These are phyloP conservation scores for Cercospora sesami DNA, from an alignment of 2,329 filamentous ascomycete species.

Conservation along the genomic window DNA sequence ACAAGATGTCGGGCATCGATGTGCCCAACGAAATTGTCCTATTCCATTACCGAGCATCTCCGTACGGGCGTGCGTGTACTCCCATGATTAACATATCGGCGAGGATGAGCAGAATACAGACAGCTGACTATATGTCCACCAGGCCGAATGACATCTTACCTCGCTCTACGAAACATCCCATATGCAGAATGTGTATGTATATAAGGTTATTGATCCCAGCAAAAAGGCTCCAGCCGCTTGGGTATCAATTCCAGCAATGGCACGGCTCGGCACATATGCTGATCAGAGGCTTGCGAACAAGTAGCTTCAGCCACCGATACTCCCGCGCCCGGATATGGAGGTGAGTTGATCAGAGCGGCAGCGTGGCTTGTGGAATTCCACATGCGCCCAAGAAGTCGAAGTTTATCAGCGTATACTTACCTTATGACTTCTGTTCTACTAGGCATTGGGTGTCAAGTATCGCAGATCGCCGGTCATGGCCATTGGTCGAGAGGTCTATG, in stretches of 20 bases:
- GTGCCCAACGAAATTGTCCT: conserved; percentile 55
- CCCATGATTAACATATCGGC: background rate
- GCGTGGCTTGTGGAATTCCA: background rate
- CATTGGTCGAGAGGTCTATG: conserved; percentile 67
- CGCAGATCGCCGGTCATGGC: conserved; percentile 68
- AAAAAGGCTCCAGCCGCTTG: background rate
- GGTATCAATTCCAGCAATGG: background rate
- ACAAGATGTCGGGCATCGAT: conserved; percentile 17
- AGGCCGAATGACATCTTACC: conserved; percentile 65
- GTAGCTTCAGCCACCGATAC: conserved; percentile 62
- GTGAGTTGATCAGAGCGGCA: background rate
- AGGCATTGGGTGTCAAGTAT: conserved; percentile 62
- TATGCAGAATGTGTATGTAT: conserved; percentile 66
- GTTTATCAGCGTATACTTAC: background rate
- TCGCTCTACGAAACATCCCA: conserved; percentile 63
- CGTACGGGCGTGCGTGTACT: conserved; percentile 50
- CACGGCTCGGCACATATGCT: conserved; percentile 7
- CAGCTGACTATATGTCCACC: conserved; percentile 32
- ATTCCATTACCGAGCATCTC: conserved; percentile 67
- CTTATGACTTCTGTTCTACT: background rate
- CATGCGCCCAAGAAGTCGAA: background rate
- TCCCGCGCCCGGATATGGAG: conserved; percentile 66
- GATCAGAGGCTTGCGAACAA: conserved; percentile 3
- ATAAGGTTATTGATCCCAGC: background rate
- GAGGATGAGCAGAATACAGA: background rate